These are phyloP conservation scores for Herpetomonas tarakana DNA, from an alignment of 208 protist genomes.

Conservation along the genomic window DNA sequence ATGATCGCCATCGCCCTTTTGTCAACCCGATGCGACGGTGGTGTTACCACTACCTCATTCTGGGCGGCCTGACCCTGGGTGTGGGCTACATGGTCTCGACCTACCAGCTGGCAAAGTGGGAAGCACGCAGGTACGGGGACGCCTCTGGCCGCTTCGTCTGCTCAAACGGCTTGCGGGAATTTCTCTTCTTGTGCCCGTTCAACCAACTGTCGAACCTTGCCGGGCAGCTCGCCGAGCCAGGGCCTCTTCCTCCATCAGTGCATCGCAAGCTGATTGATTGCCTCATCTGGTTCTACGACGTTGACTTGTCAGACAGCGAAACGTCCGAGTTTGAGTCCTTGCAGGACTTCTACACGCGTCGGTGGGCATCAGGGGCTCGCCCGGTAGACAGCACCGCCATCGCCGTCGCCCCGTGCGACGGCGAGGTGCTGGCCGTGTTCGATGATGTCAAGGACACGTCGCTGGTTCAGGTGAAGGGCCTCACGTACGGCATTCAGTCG, in stretches of 20 bases:
- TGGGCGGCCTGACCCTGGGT: constrained; percentile 22
- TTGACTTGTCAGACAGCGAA: constrained; percentile 43
- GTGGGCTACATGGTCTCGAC: constrained; percentile 26
- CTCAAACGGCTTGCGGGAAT: constrained; percentile 52
- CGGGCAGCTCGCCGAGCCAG: constrained; percentile 42
- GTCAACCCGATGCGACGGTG: constrained; percentile 72
- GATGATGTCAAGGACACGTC: constrained; percentile 31
- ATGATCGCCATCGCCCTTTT: constrained; percentile 25
- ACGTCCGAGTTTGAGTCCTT: constrained; percentile 40
- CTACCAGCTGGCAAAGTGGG: constrained; percentile 61
- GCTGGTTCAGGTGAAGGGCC: constrained; percentile 82
- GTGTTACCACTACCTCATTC: constrained; percentile 65
- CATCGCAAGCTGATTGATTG: constrained; percentile 43
- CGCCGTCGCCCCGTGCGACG: constrained; percentile 68
- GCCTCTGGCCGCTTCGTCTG: constrained; percentile 35
- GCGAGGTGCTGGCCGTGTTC: constrained; percentile 51
- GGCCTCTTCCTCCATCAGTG: constrained; percentile 28
- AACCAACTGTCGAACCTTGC: constrained; percentile 52
- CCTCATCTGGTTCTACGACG: constrained; percentile 47
- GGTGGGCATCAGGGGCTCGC: constrained; percentile 45
- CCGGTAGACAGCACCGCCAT: constrained; percentile 23
- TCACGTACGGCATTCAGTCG: constrained; percentile 56
- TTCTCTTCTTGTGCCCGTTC: constrained; percentile 62
- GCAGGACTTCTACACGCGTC: constrained; percentile 80
- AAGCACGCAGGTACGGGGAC: constrained; percentile 47